Evolutionary conservation across 768 basidiomycete species (phyloP).

Genomic region (Suillus bovinus): DNA sequence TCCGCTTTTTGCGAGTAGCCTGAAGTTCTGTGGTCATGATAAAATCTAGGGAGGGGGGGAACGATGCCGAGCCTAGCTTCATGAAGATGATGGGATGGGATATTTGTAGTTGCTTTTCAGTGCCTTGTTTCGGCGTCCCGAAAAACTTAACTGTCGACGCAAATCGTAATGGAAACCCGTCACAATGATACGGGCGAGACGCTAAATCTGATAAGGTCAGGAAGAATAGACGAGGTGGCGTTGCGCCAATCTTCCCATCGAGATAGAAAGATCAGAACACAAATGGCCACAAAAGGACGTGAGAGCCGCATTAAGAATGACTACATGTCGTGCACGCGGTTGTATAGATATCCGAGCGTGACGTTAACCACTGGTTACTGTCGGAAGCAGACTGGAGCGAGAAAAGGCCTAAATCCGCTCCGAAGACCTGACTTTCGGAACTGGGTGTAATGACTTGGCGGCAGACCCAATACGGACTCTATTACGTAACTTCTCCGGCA

Average conservation of each 20-base stretch:
- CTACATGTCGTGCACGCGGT: too few species aligned
- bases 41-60: neutral
- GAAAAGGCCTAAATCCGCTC: constrained; percentile 8
- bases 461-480: too few species aligned
- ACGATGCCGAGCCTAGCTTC: constrained; percentile 3
- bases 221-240: constrained; percentile 14
- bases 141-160: constrained; percentile 11
- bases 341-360: neutral
- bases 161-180: constrained; percentile 11
- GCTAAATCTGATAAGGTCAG: constrained; percentile 18
- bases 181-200: constrained; percentile 13
- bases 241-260: constrained; percentile 20
- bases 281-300: constrained; percentile 20
- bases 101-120: constrained; percentile 29
- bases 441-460: too few species aligned
- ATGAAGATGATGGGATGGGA: constrained; percentile 13
- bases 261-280: constrained; percentile 21
- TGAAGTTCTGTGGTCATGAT: constrained; percentile 30
- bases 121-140: constrained; percentile 22
- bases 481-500: too few species aligned
- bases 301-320: constrained; percentile 17
- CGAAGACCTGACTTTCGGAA: too few species aligned
- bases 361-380: constrained; percentile 10
- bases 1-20: constrained; percentile 32
- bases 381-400: neutral